Percentiles rank a stretch among this genome's conserved stretches.
Conservation (phyloP, 75 land plant genomes). For the Picea glauca region DNA sequence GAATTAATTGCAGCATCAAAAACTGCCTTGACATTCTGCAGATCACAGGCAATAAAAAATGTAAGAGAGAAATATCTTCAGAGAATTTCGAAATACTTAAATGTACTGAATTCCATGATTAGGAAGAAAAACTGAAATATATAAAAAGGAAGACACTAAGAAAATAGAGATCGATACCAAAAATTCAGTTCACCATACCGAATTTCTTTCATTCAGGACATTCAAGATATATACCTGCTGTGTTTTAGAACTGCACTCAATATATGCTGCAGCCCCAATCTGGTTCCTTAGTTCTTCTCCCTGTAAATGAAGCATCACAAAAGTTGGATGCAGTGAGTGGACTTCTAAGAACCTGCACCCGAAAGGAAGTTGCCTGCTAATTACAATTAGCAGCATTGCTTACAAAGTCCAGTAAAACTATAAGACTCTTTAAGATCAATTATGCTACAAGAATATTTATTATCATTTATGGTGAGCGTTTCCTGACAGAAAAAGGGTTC, state of each 20-base stretch:
- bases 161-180: not conserved
- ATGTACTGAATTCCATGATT: not conserved
- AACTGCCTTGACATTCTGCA: constrained; percentile 32
- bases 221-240: constrained; percentile 30
- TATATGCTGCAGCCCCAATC: constrained; percentile 45
- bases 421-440: too few species aligned
- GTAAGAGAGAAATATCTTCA: not conserved
- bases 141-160: not conserved
- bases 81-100: not conserved
- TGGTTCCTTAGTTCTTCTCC: constrained; percentile 46
- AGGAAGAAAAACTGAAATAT: not conserved
- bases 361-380: too few species aligned
- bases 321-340: too few species aligned
- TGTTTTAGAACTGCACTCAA: constrained; percentile 85
- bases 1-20: constrained; percentile 27
- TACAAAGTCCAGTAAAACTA: too few species aligned
- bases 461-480: too few species aligned
- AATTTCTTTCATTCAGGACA: too few species aligned
- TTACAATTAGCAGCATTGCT: too few species aligned
- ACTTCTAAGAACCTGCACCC: too few species aligned
- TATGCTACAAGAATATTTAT: too few species aligned
- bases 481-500: too few species aligned
- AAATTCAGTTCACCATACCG: not conserved
- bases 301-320: constrained; percentile 13
- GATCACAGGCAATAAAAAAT: not conserved